These are phyloP conservation scores for Parathielavia hyrcaniae DNA, from an alignment of 495 filamentous ascomycete species.

Conservation along the genomic window DNA sequence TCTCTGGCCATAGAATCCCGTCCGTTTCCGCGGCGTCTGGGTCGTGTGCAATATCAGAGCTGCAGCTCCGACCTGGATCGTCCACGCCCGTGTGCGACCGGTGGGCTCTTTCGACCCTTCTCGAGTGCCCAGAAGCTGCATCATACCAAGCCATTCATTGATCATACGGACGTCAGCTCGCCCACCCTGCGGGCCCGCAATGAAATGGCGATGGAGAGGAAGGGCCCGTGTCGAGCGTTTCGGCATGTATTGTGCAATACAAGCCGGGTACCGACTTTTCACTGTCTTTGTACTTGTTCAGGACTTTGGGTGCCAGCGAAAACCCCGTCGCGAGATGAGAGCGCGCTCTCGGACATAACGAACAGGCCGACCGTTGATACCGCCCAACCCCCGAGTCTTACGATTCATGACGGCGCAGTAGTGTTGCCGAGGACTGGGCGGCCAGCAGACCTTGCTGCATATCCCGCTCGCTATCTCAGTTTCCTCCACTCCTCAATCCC, in stretches of 20 bases:
- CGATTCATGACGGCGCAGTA: conserved; percentile 4
- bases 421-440: conserved; percentile 7
- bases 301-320: no score
- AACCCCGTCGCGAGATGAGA: not conserved
- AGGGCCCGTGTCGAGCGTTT: not conserved
- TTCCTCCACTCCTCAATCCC: conserved; percentile 4
- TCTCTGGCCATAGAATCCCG: no score
- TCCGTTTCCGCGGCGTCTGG: no score
- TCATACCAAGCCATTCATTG: conserved; percentile 2
- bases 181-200: not conserved
- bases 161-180: conserved; percentile 15
- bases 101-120: not conserved
- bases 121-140: not conserved
- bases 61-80: not conserved
- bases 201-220: conserved; percentile 3
- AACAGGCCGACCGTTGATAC: conserved; percentile 33
- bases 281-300: conserved; percentile 8
- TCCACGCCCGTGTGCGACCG: not conserved
- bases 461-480: not conserved
- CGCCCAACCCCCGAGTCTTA: conserved; percentile 12
- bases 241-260: not conserved
- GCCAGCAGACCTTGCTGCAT: conserved; percentile 1
- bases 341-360: conserved; percentile 34
- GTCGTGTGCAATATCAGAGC: no score
- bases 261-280: conserved; percentile 8